Percentiles rank a stretch among this genome's conserved stretches.
These are phyloP conservation scores for Yamadazyma atmosphaerica DNA, from an alignment of 1,139 yeast species.

Conservation along the genomic window DNA sequence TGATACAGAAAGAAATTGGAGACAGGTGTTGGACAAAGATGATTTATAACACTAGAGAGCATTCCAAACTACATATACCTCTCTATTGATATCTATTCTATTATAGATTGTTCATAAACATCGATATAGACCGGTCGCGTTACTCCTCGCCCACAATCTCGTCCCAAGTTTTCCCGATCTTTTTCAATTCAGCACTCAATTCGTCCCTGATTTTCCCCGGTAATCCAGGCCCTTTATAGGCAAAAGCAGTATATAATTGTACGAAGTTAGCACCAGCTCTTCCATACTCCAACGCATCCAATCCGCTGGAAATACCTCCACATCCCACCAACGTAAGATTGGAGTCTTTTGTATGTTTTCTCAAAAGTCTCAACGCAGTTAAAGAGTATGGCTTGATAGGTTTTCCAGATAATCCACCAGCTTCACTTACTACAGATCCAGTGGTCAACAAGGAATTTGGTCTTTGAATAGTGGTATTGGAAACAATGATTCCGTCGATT, in stretches of 20 bases:
- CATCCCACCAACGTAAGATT: slow-evolving; percentile 82
- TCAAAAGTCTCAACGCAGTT: slow-evolving; percentile 65
- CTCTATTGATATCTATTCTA: no score
- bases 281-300: slow-evolving; percentile 89
- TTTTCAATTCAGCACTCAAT: slow-evolving; percentile 60
- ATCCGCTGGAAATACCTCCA: slow-evolving; percentile 86
- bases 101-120: no score
- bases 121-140: no score
- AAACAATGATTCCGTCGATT: slow-evolving; percentile 88
- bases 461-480: slow-evolving; percentile 88
- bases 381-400: slow-evolving; percentile 86
- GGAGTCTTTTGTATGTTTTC: slow-evolving; percentile 73
- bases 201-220: slow-evolving; percentile 79
- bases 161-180: slow-evolving; percentile 82
- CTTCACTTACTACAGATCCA: slow-evolving; percentile 49
- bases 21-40: no score
- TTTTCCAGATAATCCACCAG: slow-evolving; percentile 90
- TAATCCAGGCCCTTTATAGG: slow-evolving; percentile 89
- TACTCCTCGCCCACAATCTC: slow-evolving; percentile 71
- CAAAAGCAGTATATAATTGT: slow-evolving; percentile 86
- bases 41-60: no score
- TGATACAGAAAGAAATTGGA: no score
- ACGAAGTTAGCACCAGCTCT: slow-evolving; percentile 90
- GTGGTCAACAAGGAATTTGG: slow-evolving; percentile 57
- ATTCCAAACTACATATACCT: no score